Evolutionary conservation across 345 rosid species (phyloP).

Genomic region (Citrus inodora): DNA sequence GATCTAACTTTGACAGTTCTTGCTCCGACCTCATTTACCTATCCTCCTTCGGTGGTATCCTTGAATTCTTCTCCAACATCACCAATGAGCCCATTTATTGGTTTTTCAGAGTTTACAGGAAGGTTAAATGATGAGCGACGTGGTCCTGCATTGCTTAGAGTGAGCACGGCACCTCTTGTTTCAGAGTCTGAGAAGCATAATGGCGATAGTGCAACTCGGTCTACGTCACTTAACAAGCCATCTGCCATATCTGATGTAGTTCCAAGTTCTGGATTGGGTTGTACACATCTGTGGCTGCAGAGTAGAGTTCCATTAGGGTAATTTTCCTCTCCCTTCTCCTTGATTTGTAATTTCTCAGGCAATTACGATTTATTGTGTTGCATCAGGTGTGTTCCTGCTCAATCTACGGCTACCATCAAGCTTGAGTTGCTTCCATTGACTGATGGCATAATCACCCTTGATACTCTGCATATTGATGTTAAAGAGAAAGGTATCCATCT

Average conservation of each 20-base stretch:
- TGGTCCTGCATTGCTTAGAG: slow-evolving; percentile 28
- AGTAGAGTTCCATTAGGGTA: slow-evolving; percentile 99
- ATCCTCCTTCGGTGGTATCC: slow-evolving; percentile 86
- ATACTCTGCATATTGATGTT: slow-evolving; percentile 78
- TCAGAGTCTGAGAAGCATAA: slow-evolving; percentile 34
- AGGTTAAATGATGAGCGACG: slow-evolving; percentile 41
- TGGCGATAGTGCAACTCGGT: slow-evolving; percentile 27
- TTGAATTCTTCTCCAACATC: slow-evolving; percentile 68
- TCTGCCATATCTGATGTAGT: slow-evolving; percentile 54
- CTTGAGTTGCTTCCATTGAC: slow-evolving; percentile 94
- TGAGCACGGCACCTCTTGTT: slow-evolving; percentile 24
- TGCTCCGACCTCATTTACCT: slow-evolving; percentile 84
- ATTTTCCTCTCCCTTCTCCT: slow-evolving; percentile 14
- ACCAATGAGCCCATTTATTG: slow-evolving; percentile 60
- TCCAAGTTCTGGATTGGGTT: slow-evolving; percentile 64
- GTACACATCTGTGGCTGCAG: slow-evolving; percentile 95
- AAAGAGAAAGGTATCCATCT: slow-evolving; percentile 80
- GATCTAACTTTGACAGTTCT: slow-evolving; percentile 91
- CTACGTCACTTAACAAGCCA: slow-evolving; percentile 38
- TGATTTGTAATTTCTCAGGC: slow-evolving; percentile 4
- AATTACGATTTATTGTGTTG: slow-evolving; percentile 21
- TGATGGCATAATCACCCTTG: slow-evolving; percentile 93
- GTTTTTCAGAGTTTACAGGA: slow-evolving; percentile 56
- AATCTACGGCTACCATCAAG: slow-evolving; percentile 82
- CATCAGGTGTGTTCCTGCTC: slow-evolving; percentile 86